These are phyloP conservation scores for Avena eriantha DNA, from an alignment of 176 grass and related monocot species.

Conservation along the genomic window DNA sequence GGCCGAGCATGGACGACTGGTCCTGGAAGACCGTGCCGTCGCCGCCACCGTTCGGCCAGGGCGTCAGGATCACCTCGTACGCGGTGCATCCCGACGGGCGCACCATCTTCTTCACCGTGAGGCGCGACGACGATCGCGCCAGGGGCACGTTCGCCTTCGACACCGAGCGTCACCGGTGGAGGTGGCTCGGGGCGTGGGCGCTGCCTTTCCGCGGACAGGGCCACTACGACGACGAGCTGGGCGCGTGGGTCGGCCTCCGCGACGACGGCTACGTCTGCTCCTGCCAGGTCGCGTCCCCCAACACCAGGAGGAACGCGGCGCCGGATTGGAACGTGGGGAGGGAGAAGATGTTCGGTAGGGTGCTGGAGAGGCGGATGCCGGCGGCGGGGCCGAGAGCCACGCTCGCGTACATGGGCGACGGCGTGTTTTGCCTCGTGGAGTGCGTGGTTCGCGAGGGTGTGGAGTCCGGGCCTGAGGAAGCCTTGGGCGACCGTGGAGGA, in stretches of 20 bases:
- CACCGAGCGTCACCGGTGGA: neutral
- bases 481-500: neutral
- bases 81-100: slow-evolving; percentile 27
- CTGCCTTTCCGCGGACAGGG: neutral
- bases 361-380: neutral
- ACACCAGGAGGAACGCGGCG: neutral
- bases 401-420: slow-evolving; percentile 9
- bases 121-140: too few species aligned
- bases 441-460: neutral
- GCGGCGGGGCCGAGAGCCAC: neutral
- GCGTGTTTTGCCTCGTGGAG: slow-evolving; percentile 33
- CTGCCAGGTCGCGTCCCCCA: neutral
- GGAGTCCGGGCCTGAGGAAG: neutral
- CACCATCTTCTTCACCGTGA: slow-evolving; percentile 33
- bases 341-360: neutral
- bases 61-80: neutral
- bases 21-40: neutral
- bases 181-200: slow-evolving; percentile 18
- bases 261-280: slow-evolving; percentile 8
- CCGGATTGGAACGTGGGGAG: neutral
- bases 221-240: slow-evolving; percentile 7
- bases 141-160: slow-evolving; percentile 6
- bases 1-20: neutral
- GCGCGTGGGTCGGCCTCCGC: neutral
- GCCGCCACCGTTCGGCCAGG: neutral